phyloP scores from a whole-genome alignment of 495 filamentous ascomycete genomes.

The Penicillium alfredii region DNA sequence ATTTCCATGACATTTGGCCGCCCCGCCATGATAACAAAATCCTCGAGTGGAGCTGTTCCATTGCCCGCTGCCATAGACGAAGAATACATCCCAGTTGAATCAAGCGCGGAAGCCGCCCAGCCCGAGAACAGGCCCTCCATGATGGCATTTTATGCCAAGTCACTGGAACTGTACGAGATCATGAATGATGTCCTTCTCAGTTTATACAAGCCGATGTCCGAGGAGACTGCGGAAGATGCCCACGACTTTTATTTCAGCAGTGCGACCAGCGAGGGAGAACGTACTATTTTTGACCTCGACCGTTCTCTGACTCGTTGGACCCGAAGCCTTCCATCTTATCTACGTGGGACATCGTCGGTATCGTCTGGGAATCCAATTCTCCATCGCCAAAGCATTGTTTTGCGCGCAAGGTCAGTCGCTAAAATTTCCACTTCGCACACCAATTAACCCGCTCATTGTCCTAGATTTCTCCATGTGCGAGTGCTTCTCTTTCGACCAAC shows the following conservation, averaged over 20 bases:
- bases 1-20: conserved; percentile 43
- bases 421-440: too few species aligned
- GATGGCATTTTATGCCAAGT: conserved; percentile 37
- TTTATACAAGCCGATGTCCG: conserved; percentile 24
- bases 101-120: conserved; percentile 17
- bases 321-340: conserved; percentile 24
- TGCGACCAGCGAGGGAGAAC: conserved; percentile 18
- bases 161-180: conserved; percentile 36
- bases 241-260: conserved; percentile 31
- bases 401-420: conserved; percentile 26
- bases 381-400: conserved; percentile 29
- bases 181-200: conserved; percentile 37
- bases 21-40: conserved; percentile 36
- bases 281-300: conserved; percentile 34
- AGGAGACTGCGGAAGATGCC: conserved; percentile 25
- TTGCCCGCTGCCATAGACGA: conserved; percentile 35
- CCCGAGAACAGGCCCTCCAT: conserved; percentile 26
- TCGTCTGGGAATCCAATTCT: conserved; percentile 19
- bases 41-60: conserved; percentile 29
- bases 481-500: conserved; percentile 35
- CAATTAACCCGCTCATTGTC: too few species aligned
- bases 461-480: conserved; percentile 30
- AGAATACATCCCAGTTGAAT: conserved; percentile 25
- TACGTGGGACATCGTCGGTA: conserved; percentile 9
- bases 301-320: conserved; percentile 31